These are phyloP conservation scores for Globomyces pollinis-pini DNA, from an alignment of 192 early-diverging fungal species.

Conservation along the genomic window DNA sequence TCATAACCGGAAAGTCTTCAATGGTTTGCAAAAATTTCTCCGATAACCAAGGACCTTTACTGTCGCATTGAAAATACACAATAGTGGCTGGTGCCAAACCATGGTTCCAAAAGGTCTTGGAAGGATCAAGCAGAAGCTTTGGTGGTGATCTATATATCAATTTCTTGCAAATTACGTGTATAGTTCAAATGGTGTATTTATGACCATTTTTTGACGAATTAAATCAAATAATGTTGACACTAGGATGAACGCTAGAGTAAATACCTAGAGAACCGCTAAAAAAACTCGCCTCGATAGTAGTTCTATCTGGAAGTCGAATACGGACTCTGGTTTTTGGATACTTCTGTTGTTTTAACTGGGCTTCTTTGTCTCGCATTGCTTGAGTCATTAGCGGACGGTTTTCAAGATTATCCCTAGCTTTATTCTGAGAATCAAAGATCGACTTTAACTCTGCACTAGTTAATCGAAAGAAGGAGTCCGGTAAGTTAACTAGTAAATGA, in stretches of 20 bases:
- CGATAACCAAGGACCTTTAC: neutral
- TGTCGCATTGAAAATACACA: slow-evolving; percentile 27
- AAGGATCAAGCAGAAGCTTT: slow-evolving; percentile 15
- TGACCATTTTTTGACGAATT: neutral
- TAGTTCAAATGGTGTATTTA: no score
- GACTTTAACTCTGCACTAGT: slow-evolving; percentile 60
- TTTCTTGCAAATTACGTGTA: neutral
- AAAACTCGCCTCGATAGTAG: slow-evolving; percentile 70
- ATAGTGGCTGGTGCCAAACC: slow-evolving; percentile 32
- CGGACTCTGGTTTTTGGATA: slow-evolving; percentile 73
- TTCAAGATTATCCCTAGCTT: slow-evolving; percentile 29
- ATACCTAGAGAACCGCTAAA: slow-evolving; percentile 52
- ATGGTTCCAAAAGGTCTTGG: slow-evolving; percentile 34
- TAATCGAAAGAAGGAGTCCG: slow-evolving; percentile 81
- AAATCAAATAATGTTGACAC: slow-evolving; percentile 9
- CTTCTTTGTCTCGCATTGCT: slow-evolving; percentile 64
- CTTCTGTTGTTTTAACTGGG: slow-evolving; percentile 46
- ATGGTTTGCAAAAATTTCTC: neutral
- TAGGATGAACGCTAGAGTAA: slow-evolving; percentile 6
- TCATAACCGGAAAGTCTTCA: neutral
- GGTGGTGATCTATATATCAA: slow-evolving; percentile 33
- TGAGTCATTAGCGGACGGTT: slow-evolving; percentile 73
- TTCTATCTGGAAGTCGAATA: slow-evolving; percentile 74
- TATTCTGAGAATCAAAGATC: slow-evolving; percentile 52
- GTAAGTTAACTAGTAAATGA: slow-evolving; percentile 76